Base-by-base conservation (phyloP, 345 rosid species). In the Syzygium aqueum region DNA sequence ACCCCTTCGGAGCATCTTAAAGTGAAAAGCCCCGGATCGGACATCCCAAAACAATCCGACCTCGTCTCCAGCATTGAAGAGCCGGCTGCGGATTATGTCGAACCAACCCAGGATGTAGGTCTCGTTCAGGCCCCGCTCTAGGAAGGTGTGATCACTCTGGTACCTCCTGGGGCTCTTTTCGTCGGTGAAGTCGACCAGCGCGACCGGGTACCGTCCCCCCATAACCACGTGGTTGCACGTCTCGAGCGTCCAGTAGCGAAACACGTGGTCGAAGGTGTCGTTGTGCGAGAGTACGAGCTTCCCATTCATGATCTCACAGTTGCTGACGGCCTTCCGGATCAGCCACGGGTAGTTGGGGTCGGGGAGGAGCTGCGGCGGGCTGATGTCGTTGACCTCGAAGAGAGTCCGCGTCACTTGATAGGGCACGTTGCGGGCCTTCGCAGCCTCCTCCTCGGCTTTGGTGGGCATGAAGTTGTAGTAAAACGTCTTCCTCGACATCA, bases 41-140 rank as follows among this genome's bases (percentile, higher is more conserved):
- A 56, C 50, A 59, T 93, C 92, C 90, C 90, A 91, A 27, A 89
- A 89, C 85, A 93, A 51, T 1, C 92, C 92, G 15, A 93, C 63
- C 86, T 93, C 91, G 27, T 93, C 94, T 6, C 90, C 92, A 1
- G 89, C 61, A 28, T 50, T 85, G 23, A 90, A 82, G 78, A 6
- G 63, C 30, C 90, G 84, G 27, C 25, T 23, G 10, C 88, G 87
- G 51, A 89, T 56, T 16, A 93, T 52, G 30, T 91, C 93, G 56
- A 51, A 25, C 43, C 91, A 89, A 25, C 91, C 91, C 3, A 91
- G 23, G 25, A 30, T 6, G 37, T 87, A 91, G 5, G 67, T 84
- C 5, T 90, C 92, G 51, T 57, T 78, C 25, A 77, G 57, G 7
- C 90, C 92, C 37, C n/a, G 85, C 86, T 90, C 90, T 23, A 93